Base-by-base conservation (phyloP, 371 early-diverging fungal genomes). In the Zychaea mexicana region DNA sequence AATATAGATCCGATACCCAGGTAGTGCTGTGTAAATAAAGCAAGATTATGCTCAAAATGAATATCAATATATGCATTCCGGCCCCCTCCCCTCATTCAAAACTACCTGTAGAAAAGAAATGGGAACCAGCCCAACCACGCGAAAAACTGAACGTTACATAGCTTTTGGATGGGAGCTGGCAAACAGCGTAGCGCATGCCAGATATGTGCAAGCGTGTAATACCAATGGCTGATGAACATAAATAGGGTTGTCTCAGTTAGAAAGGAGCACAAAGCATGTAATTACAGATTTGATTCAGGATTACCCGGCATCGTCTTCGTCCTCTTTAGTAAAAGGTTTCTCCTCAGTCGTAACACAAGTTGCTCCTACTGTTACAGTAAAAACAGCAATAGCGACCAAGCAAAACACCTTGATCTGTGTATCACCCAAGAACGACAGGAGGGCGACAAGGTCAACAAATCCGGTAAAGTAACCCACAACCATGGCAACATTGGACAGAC, bases 71-170 rank as follows among this genome's bases (percentile, higher is more conserved):
- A 21, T 33, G 12, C 5, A 31, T 15, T 15, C 12, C 36, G 15
- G 26, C 6, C 4, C 8, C 5, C 6, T 24, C 2, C 28, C 33
- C 22, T 45, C 42, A 10, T 8, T 28, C 3, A 15, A n/a, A 38
- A 9, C 36, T 53, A 72, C 61, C 75, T 73, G 63, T 81, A 83
- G 47, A 83, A 81, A 9, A 83, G 58, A 60, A 83, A 81, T 9
- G 91, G 89, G 67, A 92, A 92, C 88, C 90, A 89, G 3, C 87
- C 90, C 68, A 90, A 70, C 90, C 90, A 92, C 3, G 85, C 83
- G 67, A 85, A 88, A 57, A 92, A 85, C 62, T 92, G 92, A 2
- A 87, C 83, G 58, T 85, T 83, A 66, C 90, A 90, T 21, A 92
- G 77, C 57, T 71, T 54, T 49, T 84, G 84, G 0, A 90, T 68